These are phyloP conservation scores for Bruguiera parviflora DNA, from an alignment of 345 rosid genomes.

Conservation along the genomic window DNA sequence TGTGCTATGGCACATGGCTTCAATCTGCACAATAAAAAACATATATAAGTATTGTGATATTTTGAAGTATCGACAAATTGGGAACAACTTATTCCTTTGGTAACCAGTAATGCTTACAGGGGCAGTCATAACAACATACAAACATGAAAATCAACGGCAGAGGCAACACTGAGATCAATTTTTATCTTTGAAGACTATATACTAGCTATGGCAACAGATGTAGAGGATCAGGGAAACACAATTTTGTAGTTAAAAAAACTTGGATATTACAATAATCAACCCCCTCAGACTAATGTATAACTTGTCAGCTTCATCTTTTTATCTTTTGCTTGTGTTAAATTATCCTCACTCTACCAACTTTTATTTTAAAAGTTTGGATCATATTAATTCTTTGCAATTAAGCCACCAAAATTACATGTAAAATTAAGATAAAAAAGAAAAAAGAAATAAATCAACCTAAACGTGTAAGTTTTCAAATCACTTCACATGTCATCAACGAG, in stretches of 20 bases:
- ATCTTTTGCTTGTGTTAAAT: too few relatives aligned
- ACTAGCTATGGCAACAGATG: not conserved
- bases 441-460: too few relatives aligned
- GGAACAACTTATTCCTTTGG: not conserved
- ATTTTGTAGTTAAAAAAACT: not conserved
- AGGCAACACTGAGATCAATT: not conserved
- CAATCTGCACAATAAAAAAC: constrained; percentile 53
- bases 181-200: not conserved
- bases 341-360: too few relatives aligned
- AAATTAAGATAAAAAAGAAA: too few relatives aligned
- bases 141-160: not conserved
- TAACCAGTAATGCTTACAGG: not conserved
- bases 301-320: not conserved
- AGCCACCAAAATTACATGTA: too few relatives aligned
- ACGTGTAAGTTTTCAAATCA: too few relatives aligned
- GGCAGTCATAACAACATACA: not conserved
- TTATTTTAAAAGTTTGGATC: too few relatives aligned
- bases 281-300: not conserved
- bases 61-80: constrained; percentile 2
- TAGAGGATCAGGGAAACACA: not conserved
- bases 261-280: not conserved
- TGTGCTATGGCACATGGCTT: constrained; percentile 72
- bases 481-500: too few relatives aligned
- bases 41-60: not conserved
- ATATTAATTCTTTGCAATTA: too few relatives aligned